These are phyloP conservation scores for Aspergillus aculeatinus DNA, from an alignment of 2,329 filamentous ascomycete genomes.

Conservation along the genomic window DNA sequence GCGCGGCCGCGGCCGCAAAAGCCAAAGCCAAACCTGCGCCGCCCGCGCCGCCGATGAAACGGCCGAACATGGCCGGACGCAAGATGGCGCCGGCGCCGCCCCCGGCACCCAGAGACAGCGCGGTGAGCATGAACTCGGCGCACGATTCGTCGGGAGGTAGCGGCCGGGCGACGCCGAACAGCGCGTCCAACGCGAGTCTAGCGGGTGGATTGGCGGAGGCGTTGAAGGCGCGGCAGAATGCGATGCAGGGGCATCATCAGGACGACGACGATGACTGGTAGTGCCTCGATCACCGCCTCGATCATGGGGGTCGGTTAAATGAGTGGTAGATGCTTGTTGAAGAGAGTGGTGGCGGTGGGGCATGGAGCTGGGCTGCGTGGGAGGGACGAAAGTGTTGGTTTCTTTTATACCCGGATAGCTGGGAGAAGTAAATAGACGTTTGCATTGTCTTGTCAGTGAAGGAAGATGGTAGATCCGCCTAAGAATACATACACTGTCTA, in stretches of 20 bases:
- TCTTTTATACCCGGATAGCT: no score
- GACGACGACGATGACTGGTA: constrained; percentile 60
- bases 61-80: constrained; percentile 65
- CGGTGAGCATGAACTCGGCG: constrained; percentile 47
- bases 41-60: constrained; percentile 75
- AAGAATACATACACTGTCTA: no score
- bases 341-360: no score
- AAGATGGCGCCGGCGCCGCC: constrained; percentile 70
- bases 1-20: constrained; percentile 41
- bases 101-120: constrained; percentile 66
- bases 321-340: no score
- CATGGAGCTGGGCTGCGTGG: no score
- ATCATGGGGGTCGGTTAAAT: no score
- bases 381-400: no score
- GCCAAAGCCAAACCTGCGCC: constrained; percentile 67
- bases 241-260: constrained; percentile 68
- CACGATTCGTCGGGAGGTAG: constrained; percentile 60
- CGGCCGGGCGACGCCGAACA: constrained; percentile 67
- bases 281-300: not conserved
- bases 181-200: constrained; percentile 57
- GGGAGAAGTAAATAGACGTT: not conserved
- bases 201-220: constrained; percentile 75
- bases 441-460: not conserved
- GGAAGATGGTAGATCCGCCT: no score
- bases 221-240: constrained; percentile 71